phyloP scores from a whole-genome alignment of 106 monocot species.

The Triglochin maritima region DNA sequence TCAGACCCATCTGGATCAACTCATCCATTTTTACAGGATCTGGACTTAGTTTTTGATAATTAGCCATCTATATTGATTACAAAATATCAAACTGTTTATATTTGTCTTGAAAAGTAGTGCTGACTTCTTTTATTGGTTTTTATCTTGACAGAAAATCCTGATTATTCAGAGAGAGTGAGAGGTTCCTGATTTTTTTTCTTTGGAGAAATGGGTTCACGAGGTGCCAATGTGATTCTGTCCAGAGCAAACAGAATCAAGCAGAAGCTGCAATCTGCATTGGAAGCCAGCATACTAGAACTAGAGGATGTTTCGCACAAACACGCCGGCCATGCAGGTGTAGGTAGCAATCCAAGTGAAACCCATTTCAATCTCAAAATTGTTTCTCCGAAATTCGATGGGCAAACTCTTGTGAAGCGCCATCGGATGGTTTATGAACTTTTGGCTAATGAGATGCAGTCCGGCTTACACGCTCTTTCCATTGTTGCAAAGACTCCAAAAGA shows the following conservation, averaged over 20 bases:
- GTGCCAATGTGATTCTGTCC: constrained; percentile 29
- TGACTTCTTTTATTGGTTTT: too few relatives aligned
- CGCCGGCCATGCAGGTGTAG: constrained; percentile 79
- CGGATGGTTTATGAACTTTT: constrained; percentile 83
- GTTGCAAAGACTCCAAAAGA: constrained; percentile 82
- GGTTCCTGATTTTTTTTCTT: too few relatives aligned
- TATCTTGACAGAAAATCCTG: too few relatives aligned
- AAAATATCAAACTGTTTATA: too few relatives aligned
- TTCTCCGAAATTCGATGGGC: constrained; percentile 69
- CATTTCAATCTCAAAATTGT: constrained; percentile 87
- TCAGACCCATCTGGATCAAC: too few relatives aligned
- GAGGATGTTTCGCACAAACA: constrained; percentile 92
- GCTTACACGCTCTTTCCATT: constrained; percentile 92
- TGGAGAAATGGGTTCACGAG: constrained; percentile 46
- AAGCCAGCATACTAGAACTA: constrained; percentile 59
- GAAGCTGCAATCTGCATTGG: constrained; percentile 57
- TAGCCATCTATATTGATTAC: too few relatives aligned
- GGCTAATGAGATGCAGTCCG: constrained; percentile 70
- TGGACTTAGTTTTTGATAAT: too few relatives aligned
- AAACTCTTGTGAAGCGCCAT: constrained; percentile 86
- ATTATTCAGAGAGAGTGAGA: too few relatives aligned
- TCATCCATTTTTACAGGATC: too few relatives aligned
- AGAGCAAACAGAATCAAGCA: constrained; percentile 82
- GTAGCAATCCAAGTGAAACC: constrained; percentile 49
- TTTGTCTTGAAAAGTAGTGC: too few relatives aligned